These are phyloP conservation scores for Hortiboletus campestris DNA, from an alignment of 768 basidiomycete species.

Conservation along the genomic window DNA sequence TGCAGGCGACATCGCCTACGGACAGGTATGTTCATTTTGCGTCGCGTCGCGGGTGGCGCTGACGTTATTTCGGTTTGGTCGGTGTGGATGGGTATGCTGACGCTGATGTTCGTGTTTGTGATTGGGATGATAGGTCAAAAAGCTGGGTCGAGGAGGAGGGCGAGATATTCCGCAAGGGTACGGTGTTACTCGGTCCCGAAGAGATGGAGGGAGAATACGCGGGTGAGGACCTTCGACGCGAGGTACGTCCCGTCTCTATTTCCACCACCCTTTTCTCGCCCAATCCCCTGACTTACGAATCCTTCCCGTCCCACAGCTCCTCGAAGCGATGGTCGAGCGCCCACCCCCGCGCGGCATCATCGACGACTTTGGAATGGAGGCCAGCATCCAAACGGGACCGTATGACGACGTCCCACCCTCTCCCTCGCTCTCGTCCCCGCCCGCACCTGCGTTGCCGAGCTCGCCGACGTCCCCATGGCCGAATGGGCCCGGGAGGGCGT, in stretches of 20 bases:
- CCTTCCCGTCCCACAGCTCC: conserved; percentile 49
- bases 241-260: conserved; percentile 42
- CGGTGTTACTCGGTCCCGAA: conserved; percentile 71
- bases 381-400: conserved; percentile 1
- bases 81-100: not conserved
- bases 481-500: not conserved
- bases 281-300: not conserved
- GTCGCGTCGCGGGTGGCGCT: not conserved
- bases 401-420: conserved; percentile 16
- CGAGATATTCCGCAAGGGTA: conserved; percentile 92
- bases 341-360: conserved; percentile 72
- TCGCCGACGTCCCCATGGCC: conserved; percentile 14
- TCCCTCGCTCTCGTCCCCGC: conserved; percentile 8
- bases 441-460: not conserved
- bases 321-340: conserved; percentile 84
- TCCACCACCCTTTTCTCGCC: not conserved
- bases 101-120: not conserved
- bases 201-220: conserved; percentile 90
- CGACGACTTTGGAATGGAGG: conserved; percentile 56
- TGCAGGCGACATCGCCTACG: conserved; percentile 32
- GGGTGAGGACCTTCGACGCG: conserved; percentile 83
- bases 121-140: conserved; percentile 49
- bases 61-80: too few relatives aligned
- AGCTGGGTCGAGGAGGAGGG: conserved; percentile 93
- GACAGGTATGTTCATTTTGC: conserved; percentile 44